Evolutionary conservation across 139 green algal species (phyloP), one percentile per base, ranked within the genome.

Genomic region (Pycnococcus provasolii): DNA sequence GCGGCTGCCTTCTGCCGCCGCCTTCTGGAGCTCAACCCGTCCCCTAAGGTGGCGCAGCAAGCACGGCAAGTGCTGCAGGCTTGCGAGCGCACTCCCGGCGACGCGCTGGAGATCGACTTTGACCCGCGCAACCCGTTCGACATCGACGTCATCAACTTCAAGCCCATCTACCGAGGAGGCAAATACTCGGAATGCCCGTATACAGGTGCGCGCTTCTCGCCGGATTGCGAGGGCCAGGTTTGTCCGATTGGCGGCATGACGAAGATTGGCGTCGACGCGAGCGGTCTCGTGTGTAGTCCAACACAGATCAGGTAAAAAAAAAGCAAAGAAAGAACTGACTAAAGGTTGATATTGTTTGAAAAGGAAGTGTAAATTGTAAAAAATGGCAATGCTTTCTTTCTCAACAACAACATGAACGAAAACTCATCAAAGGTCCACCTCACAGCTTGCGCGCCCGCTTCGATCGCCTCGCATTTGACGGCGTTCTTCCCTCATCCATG

Each of bases 111-210:
- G 57, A 72, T 99, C 53, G 82, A 95, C 61, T 99, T 98, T 75
- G 93, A 99, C 80, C 74, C 91, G 3, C 88, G 91, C 66, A 99
- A 98, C 77, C 93, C 93, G 48, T 99, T 99, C 60, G 93, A 97
- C 76, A 75, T 97, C 53, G 97, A 91, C 80, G 84, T 81, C 54
- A 46, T 88, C 52, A 97, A 90, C 37, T 92, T 96, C 75, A 89
- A 85, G 11, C 93, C 93, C 66, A 96, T 99, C 73, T 99, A 98
- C 86, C 78, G 77, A 71, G 87, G 84, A 71, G 80, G 58, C 53
- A 83, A 86, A 69, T 84, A 83, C 65, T 76, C 84, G 40, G 78
- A 86, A 58, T 88, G 88, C 78, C 86, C 91, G 2, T 96, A 90
- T 81, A 96, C 85, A 42, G 81, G 86, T 37, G 89, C 92, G 2